phyloP scores from a whole-genome alignment of 2,329 filamentous ascomycete species.

The Fusarium sp. region DNA sequence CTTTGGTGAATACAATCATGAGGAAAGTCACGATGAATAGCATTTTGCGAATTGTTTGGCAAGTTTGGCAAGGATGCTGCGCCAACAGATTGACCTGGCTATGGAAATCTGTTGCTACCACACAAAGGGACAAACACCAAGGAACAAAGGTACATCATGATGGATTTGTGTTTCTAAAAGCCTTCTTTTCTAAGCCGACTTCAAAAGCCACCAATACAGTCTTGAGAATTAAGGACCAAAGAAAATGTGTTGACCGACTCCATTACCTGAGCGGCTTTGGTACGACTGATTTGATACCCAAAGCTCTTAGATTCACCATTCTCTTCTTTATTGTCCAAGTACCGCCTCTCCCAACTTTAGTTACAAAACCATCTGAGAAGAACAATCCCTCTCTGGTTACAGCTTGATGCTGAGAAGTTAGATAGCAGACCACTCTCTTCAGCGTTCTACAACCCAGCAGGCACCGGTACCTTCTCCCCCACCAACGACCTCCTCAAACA shows the following conservation, averaged over 20 bases:
- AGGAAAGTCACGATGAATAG: not conserved
- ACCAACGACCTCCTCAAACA: not conserved
- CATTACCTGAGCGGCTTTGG: not conserved
- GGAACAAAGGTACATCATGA: not conserved
- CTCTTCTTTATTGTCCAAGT: no score
- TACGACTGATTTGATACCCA: rapidly evolving
- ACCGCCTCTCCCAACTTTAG: no score
- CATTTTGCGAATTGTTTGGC: not conserved
- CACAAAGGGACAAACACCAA: not conserved
- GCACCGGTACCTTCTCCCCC: not conserved
- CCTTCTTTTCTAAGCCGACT: no score
- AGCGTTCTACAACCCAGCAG: not conserved
- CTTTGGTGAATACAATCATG: rapidly evolving
- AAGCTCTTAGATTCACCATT: not conserved
- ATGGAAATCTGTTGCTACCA: no score
- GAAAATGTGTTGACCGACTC: not conserved
- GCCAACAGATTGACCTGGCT: not conserved
- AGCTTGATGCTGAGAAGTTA: no score
- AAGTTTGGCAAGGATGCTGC: not conserved
- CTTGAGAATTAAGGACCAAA: not conserved
- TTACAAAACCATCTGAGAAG: no score
- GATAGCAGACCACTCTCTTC: no score
- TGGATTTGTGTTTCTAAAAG: not conserved
- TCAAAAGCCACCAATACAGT: no score
- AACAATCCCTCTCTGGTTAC: no score